These are phyloP conservation scores for Cyamopsis tetragonoloba DNA, from an alignment of 306 rosid genomes.

Conservation along the genomic window DNA sequence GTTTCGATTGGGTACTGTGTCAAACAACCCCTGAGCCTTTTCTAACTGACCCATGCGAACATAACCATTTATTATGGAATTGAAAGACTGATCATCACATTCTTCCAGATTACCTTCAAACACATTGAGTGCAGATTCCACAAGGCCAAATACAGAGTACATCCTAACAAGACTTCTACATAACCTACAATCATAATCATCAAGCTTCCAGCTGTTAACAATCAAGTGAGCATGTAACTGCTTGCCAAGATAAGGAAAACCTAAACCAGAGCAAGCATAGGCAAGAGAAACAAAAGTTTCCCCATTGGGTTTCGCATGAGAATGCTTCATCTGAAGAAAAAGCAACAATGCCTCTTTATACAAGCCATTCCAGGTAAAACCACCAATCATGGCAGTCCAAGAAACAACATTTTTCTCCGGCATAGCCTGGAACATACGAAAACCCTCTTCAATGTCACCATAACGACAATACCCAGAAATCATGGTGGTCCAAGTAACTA, in stretches of 20 bases:
- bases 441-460: constrained; percentile 55
- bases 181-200: constrained; percentile 64
- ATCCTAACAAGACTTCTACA: constrained; percentile 61
- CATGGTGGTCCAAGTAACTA: constrained; percentile 73
- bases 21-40: constrained; percentile 63
- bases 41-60: constrained; percentile 43
- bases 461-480: constrained; percentile 66
- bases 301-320: constrained; percentile 39
- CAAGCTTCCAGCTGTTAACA: constrained; percentile 33
- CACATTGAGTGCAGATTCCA: constrained; percentile 44
- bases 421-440: constrained; percentile 44
- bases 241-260: constrained; percentile 49
- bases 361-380: constrained; percentile 64
- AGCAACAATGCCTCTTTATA: constrained; percentile 48
- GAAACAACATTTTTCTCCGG: constrained; percentile 68
- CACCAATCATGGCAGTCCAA: constrained; percentile 88
- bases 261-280: constrained; percentile 66
- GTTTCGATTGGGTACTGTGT: constrained; percentile 38
- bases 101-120: constrained; percentile 28
- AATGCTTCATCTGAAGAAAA: constrained; percentile 40
- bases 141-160: constrained; percentile 57
- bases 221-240: constrained; percentile 66
- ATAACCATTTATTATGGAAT: constrained; percentile 58
- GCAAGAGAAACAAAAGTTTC: constrained; percentile 72
- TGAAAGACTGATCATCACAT: constrained; percentile 40